Conservation (phyloP, 2,329 filamentous ascomycete species). For the Trichoderma arundinaceum region DNA sequence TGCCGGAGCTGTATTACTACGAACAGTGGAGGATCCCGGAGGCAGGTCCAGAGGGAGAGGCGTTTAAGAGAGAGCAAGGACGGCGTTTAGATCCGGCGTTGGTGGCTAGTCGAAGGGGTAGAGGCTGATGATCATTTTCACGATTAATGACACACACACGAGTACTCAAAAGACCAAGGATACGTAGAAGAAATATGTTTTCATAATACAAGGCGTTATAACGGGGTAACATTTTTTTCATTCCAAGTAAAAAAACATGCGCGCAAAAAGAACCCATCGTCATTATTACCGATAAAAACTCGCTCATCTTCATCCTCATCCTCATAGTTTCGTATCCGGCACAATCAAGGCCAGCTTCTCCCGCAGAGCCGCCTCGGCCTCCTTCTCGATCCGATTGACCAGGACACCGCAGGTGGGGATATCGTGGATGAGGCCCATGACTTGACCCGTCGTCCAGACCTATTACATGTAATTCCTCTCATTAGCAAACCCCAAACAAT, state of each 20-base stretch:
- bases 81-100: conserved; percentile 27
- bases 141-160: background rate
- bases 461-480: conserved; percentile 43
- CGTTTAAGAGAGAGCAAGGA: conserved; percentile 1
- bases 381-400: conserved; percentile 74
- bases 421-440: conserved; percentile 87
- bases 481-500: background rate
- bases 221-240: background rate
- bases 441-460: conserved; percentile 97
- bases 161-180: no score
- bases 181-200: no score
- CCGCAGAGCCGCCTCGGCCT: conserved; percentile 70
- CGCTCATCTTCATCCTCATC: background rate
- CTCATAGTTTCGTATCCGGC: conserved; percentile 64
- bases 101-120: conserved; percentile 2
- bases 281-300: background rate
- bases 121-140: background rate
- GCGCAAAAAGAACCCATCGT: background rate
- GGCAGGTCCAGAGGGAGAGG: background rate
- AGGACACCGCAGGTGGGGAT: conserved; percentile 76
- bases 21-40: conserved; percentile 7
- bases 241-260: background rate
- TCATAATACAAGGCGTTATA: no score
- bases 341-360: conserved; percentile 63
- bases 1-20: conserved; percentile 37